These are phyloP conservation scores for Ramaria sp. DNA, from an alignment of 768 basidiomycete species.

Conservation along the genomic window DNA sequence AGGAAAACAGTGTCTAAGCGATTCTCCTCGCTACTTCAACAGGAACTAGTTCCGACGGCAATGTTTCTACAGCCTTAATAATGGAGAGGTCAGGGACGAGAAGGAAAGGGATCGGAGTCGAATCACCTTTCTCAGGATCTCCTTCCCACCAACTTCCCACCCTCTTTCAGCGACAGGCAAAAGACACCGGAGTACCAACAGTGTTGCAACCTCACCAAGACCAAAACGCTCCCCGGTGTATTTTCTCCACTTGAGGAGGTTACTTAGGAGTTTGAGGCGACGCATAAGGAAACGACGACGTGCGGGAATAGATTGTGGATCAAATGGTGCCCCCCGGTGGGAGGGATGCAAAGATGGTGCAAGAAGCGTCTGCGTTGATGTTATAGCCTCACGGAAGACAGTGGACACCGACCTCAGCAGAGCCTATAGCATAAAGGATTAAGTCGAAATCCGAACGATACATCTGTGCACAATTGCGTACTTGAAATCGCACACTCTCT, in stretches of 20 bases:
- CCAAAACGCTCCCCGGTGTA: slow-evolving; percentile 52
- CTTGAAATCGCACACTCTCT: slow-evolving; percentile 28
- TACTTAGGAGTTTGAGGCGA: slow-evolving; percentile 60
- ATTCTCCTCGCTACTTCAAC: neutral
- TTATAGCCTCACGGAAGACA: slow-evolving; percentile 44
- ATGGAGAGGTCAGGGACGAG: neutral
- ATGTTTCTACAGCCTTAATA: slow-evolving; percentile 1
- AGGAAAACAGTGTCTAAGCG: no score
- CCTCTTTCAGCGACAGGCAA: slow-evolving; percentile 58
- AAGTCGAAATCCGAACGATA: neutral
- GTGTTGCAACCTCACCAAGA: slow-evolving; percentile 40
- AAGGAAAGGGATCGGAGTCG: neutral
- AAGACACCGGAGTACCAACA: slow-evolving; percentile 48
- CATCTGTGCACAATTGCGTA: slow-evolving; percentile 28
- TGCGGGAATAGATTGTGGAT: slow-evolving; percentile 66
- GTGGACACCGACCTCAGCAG: slow-evolving; percentile 43
- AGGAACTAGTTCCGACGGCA: slow-evolving; percentile 6
- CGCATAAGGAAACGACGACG: slow-evolving; percentile 58
- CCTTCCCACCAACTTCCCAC: slow-evolving; percentile 84
- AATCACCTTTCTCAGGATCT: slow-evolving; percentile 45
- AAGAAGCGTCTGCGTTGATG: slow-evolving; percentile 38
- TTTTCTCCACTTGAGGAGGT: slow-evolving; percentile 68
- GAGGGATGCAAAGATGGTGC: slow-evolving; percentile 34
- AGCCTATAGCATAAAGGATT: slow-evolving; percentile 27
- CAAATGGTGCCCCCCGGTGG: slow-evolving; percentile 38